Percentiles rank a stretch among this genome's conserved stretches.
phyloP scores from a whole-genome alignment of 2,329 filamentous ascomycete species.

The Cyclaneusma minus region DNA sequence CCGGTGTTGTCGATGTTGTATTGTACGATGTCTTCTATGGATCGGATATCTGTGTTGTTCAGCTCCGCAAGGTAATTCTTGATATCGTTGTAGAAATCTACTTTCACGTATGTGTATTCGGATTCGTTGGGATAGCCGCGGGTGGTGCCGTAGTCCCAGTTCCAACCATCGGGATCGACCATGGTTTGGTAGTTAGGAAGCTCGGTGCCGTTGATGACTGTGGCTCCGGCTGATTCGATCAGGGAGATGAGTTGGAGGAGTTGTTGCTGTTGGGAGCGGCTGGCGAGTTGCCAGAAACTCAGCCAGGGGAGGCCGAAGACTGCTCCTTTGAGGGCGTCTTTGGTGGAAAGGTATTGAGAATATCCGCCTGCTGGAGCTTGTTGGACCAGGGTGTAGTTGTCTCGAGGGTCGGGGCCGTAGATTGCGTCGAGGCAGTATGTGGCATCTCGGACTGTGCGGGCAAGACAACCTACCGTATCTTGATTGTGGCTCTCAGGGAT shows the following conservation, averaged over 20 bases:
- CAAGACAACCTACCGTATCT: slow-evolving; percentile 55
- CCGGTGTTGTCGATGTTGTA: slow-evolving; percentile 50
- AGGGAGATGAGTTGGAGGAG: slow-evolving; percentile 35
- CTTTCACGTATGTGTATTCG: slow-evolving; percentile 58
- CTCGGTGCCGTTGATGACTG: slow-evolving; percentile 54
- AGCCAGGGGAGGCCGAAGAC: slow-evolving; percentile 58
- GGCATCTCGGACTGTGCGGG: slow-evolving; percentile 53
- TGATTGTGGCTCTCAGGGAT: slow-evolving; percentile 53
- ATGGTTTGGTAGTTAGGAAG: slow-evolving; percentile 45
- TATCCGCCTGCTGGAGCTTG: slow-evolving; percentile 39
- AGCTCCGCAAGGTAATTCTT: slow-evolving; percentile 28
- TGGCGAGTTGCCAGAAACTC: slow-evolving; percentile 51
- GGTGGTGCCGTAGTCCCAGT: slow-evolving; percentile 53
- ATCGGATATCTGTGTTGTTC: slow-evolving; percentile 36
- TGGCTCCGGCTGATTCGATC: slow-evolving; percentile 46
- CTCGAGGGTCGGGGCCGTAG: slow-evolving; percentile 43
- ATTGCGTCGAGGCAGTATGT: slow-evolving; percentile 52
- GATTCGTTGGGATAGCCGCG: slow-evolving; percentile 55
- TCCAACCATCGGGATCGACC: slow-evolving; percentile 52
- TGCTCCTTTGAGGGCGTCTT: slow-evolving; percentile 38
- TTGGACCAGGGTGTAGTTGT: slow-evolving; percentile 51
- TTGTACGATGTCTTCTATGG: slow-evolving; percentile 48
- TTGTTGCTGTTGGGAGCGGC: slow-evolving; percentile 34
- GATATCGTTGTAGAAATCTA: slow-evolving; percentile 47
- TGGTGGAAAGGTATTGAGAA: slow-evolving; percentile 32